phyloP scores from a whole-genome alignment of 129 eudicot genomes.

The Helichrysum umbraculigerum region DNA sequence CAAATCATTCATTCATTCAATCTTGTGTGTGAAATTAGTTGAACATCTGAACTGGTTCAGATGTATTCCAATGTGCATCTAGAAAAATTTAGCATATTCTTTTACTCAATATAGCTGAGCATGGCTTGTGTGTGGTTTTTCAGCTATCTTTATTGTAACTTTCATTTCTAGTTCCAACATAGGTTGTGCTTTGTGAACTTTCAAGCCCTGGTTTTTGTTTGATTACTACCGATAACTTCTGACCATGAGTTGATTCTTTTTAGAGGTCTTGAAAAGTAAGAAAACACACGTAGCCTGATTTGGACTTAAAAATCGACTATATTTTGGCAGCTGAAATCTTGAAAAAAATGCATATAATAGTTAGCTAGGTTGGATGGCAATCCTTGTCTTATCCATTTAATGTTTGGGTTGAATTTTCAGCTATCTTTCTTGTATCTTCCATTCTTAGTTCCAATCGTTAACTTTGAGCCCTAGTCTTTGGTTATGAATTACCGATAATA shows the following conservation, averaged over 20 bases:
- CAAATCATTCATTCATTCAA: neutral
- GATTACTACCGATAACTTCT: neutral
- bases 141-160: conserved; percentile 7
- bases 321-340: neutral
- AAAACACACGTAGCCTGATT: neutral
- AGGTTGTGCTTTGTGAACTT: neutral
- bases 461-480: conserved; percentile 4
- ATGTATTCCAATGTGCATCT: conserved; percentile 20
- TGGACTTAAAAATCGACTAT: neutral
- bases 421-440: too few relatives aligned
- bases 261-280: neutral
- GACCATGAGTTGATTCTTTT: neutral
- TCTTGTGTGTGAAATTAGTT: neutral
- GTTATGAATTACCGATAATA: neutral
- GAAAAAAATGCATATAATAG: conserved; percentile 12
- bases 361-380: conserved; percentile 8
- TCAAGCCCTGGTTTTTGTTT: neutral
- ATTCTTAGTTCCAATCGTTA: too few relatives aligned
- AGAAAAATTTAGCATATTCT: neutral
- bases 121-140: conserved; percentile 12
- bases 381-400: conserved; percentile 3
- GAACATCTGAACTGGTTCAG: conserved; percentile 11
- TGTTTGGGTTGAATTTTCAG: conserved; percentile 5
- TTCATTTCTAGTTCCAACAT: conserved; percentile 13
- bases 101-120: conserved; percentile 22